These are phyloP conservation scores for Suhomyces panamericanus DNA, from an alignment of 1,139 yeast genomes.

Conservation along the genomic window DNA sequence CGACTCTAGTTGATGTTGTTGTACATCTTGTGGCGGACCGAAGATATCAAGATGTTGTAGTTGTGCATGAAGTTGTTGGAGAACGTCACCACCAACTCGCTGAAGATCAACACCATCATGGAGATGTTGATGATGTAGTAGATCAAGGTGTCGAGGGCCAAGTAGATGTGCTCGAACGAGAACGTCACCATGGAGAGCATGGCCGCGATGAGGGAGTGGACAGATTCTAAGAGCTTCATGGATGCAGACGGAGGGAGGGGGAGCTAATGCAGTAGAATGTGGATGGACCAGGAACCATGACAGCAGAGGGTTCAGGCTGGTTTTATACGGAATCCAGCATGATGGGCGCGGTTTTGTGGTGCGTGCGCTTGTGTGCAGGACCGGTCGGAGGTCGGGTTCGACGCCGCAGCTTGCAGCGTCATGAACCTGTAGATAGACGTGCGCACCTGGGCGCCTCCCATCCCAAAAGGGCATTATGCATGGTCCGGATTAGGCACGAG, in stretches of 20 bases:
- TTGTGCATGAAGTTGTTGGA: constrained; percentile 23
- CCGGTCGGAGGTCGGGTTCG: no score
- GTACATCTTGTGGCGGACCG: constrained; percentile 32
- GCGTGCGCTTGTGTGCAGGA: neutral
- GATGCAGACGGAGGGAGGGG: neutral
- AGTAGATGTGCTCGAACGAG: constrained; percentile 17
- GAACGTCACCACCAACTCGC: constrained; percentile 26
- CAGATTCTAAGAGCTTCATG: constrained; percentile 4
- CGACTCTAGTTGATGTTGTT: constrained; percentile 29
- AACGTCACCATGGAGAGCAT: constrained; percentile 8
- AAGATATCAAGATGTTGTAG: constrained; percentile 25
- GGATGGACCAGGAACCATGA: neutral
- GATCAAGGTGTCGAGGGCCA: constrained; percentile 27
- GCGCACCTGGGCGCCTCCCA: no score
- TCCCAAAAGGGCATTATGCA: neutral
- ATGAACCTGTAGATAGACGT: no score
- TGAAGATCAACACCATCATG: constrained; percentile 26
- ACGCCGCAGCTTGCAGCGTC: no score
- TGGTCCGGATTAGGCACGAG: constrained; percentile 3
- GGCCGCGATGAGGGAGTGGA: constrained; percentile 7
- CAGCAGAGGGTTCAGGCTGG: neutral
- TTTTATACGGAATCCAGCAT: neutral
- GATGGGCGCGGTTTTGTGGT: neutral
- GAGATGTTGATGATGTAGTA: constrained; percentile 32
- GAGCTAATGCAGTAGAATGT: neutral